A percentile compares a stretch with the other conserved stretches of the same genome.
phyloP scores from a whole-genome alignment of 805 yeast species.

The Candida anglica region DNA sequence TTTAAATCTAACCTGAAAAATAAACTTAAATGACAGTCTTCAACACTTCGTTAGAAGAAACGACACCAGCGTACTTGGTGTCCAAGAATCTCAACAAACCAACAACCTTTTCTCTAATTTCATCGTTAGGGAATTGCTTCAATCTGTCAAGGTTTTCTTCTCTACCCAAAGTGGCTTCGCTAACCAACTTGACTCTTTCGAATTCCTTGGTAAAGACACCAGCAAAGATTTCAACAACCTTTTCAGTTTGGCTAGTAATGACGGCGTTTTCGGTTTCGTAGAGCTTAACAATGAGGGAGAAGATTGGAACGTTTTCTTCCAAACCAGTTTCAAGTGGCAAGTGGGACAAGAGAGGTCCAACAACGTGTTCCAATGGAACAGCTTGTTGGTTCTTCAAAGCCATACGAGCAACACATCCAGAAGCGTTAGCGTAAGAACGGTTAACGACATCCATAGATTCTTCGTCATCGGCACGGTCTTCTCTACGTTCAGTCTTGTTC shows the following conservation, averaged over 20 bases:
- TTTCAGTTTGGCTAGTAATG: conserved; percentile 53
- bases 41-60: conserved; percentile 47
- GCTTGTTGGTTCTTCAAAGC: conserved; percentile 64
- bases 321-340: conserved; percentile 84
- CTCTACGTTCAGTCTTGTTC: conserved; percentile 57
- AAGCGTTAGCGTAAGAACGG: conserved; percentile 88
- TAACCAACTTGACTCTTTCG: conserved; percentile 64
- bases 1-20: no score
- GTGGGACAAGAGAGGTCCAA: conserved; percentile 72
- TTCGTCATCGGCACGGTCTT: conserved; percentile 51
- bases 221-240: conserved; percentile 64
- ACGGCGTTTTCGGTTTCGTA: conserved; percentile 60
- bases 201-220: conserved; percentile 70
- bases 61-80: conserved; percentile 58
- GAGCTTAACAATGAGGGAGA: conserved; percentile 68
- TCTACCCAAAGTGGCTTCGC: conserved; percentile 79
- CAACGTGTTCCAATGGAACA: conserved; percentile 69
- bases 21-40: conserved; percentile 43
- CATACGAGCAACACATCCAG: conserved; percentile 96
- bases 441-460: conserved; percentile 75
- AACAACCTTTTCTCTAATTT: conserved; percentile 59
- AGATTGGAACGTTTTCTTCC: conserved; percentile 91
- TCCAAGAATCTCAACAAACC: conserved; percentile 73
- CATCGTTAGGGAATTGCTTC: conserved; percentile 74
- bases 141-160: conserved; percentile 75